Percentiles rank a stretch among this genome's conserved stretches.
Conservation (phyloP, 2,329 filamentous ascomycete genomes). For the Cladobotryum protrusum region DNA sequence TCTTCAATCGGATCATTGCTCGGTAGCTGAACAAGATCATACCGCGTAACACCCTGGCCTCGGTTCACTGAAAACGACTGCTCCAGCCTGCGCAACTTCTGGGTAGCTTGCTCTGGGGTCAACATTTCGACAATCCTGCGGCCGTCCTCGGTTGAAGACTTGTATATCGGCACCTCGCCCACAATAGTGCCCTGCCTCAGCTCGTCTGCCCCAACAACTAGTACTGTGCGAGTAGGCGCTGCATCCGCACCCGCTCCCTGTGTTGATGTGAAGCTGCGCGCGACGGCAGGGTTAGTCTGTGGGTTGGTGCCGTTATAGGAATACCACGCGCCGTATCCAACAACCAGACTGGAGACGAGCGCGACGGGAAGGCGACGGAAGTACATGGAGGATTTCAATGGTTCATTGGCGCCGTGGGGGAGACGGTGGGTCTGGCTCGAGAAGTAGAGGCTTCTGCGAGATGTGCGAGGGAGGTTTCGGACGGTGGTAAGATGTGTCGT, state of each 20-base stretch:
- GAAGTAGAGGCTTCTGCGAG: conserved; percentile 36
- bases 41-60: conserved; percentile 85
- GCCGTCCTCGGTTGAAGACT: conserved; percentile 78
- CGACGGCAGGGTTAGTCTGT: conserved; percentile 24
- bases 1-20: conserved; percentile 98
- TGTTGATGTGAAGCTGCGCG: conserved; percentile 39
- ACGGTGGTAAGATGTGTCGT: conserved; percentile 59
- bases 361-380: conserved; percentile 61
- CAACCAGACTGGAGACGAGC: conserved; percentile 58
- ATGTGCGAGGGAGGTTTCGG: conserved; percentile 44
- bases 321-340: conserved; percentile 74
- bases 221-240: conserved; percentile 56
- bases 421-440: conserved; percentile 17
- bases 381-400: conserved; percentile 68
- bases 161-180: conserved; percentile 79
- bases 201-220: conserved; percentile 85
- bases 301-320: conserved; percentile 48
- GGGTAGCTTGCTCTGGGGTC: conserved; percentile 86
- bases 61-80: conserved; percentile 86
- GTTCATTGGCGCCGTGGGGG: conserved; percentile 38
- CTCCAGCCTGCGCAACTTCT: conserved; percentile 82
- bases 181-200: conserved; percentile 83
- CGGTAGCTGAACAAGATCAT: conserved; percentile 88
- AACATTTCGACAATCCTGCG: conserved; percentile 92
- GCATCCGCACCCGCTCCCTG: conserved; percentile 29